Evolutionary conservation across 129 eudicot genomes (phyloP).

Genomic region (Daucus carota): DH1_v3.0 NC_030389.2:4306001-4306500

Average conservation of each 20-base stretch:
- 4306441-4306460: no score
- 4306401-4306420: no score
- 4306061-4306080: conserved; percentile 68
- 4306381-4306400: no score
- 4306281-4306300: conserved; percentile 61
- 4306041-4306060: conserved; percentile 37
- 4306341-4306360: no score
- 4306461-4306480: no score
- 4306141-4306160: conserved; percentile 38
- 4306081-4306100: conserved; percentile 62
- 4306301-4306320: no score
- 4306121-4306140: conserved; percentile 85
- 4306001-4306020: conserved; percentile 61
- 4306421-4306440: no score
- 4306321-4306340: no score
- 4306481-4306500: no score
- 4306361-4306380: no score
- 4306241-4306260: conserved; percentile 31
- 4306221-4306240: neutral
- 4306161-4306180: conserved; percentile 40
- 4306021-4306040: conserved; percentile 73
- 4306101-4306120: conserved; percentile 43
- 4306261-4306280: conserved; percentile 78
- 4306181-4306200: neutral
- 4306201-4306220: neutral